phyloP scores from a whole-genome alignment of 2,329 filamentous ascomycete genomes.

The Pseudocercospora ulei region DNA sequence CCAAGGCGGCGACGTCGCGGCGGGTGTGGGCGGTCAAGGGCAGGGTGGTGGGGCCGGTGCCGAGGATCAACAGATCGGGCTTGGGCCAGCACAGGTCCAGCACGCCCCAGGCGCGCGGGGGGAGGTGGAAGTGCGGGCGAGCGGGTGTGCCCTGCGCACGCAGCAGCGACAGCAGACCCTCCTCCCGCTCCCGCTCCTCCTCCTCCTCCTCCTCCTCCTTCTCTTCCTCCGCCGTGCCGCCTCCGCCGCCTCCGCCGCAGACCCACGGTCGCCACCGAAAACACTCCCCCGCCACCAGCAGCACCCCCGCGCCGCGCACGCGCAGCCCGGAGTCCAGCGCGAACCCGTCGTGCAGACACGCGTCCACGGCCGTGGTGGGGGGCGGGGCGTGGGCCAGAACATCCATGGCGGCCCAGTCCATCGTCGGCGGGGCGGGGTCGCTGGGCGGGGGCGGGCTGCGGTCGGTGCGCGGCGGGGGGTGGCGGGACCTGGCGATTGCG shows the following conservation, averaged over 20 bases:
- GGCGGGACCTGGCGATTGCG: conserved; percentile 8
- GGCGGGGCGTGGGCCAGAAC: conserved; percentile 65
- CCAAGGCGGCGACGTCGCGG: conserved; percentile 61
- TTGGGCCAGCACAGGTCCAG: conserved; percentile 75
- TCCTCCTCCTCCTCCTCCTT: conserved; percentile 33
- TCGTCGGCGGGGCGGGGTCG: conserved; percentile 54
- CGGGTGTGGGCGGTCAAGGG: conserved; percentile 69
- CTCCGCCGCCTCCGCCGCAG: conserved; percentile 33
- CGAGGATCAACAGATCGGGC: conserved; percentile 88
- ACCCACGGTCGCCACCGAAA: conserved; percentile 84
- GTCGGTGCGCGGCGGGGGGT: conserved; percentile 43
- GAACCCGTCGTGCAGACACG: conserved; percentile 74
- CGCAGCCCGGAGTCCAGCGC: conserved; percentile 70
- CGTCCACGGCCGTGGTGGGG: conserved; percentile 74
- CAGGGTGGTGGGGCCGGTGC: conserved; percentile 64
- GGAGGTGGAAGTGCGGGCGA: conserved; percentile 77
- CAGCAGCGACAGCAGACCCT: no score
- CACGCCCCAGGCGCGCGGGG: conserved; percentile 60
- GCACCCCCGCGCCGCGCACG: conserved; percentile 57
- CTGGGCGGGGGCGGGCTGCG: conserved; percentile 55
- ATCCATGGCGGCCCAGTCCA: conserved; percentile 66
- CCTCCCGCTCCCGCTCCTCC: conserved; percentile 34
- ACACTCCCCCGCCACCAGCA: conserved; percentile 77
- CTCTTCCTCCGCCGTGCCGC: conserved; percentile 35
- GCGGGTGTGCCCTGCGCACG: no score